phyloP scores from a whole-genome alignment of 2,329 filamentous ascomycete species.

The Cladosporium sp. region DNA sequence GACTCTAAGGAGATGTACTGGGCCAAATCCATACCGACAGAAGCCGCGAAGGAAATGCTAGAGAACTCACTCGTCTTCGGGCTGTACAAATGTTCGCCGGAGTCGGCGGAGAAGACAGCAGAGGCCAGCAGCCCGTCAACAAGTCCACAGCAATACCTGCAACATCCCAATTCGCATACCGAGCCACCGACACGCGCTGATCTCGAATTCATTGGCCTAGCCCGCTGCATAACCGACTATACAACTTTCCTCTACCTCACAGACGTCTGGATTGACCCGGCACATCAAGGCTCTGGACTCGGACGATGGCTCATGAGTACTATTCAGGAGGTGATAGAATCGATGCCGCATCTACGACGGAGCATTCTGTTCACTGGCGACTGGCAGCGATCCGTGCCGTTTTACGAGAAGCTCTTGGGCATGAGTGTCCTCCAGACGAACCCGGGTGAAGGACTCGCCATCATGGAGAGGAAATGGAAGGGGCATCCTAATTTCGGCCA shows the following conservation, averaged over 20 bases:
- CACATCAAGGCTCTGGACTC: constrained; percentile 9
- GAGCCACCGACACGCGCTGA: not conserved
- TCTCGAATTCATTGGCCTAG: constrained; percentile 10
- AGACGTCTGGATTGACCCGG: constrained; percentile 10
- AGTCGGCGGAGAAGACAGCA: not conserved
- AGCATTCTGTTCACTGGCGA: constrained; percentile 7
- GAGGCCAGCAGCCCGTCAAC: too few relatives aligned
- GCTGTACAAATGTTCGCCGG: not conserved
- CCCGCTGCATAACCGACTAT: constrained; percentile 13
- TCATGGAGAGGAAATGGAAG: constrained; percentile 8
- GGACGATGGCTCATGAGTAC: constrained; percentile 13
- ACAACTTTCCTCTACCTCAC: constrained; percentile 13
- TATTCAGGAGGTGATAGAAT: constrained; percentile 11
- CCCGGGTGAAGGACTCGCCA: not conserved
- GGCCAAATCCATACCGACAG: not conserved
- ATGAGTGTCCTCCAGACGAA: constrained; percentile 4
- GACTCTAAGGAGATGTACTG: not conserved
- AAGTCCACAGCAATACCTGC: too few relatives aligned
- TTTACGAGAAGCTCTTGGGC: constrained; percentile 3
- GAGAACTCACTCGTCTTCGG: not conserved
- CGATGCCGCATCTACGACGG: constrained; percentile 10
- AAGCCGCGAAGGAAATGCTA: not conserved
- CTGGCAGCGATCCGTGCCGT: not conserved
- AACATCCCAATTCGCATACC: not conserved
- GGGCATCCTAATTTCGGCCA: constrained; percentile 4